phyloP scores from a whole-genome alignment of 2,329 filamentous ascomycete species.

The Herpotrichia juniperi region DNA sequence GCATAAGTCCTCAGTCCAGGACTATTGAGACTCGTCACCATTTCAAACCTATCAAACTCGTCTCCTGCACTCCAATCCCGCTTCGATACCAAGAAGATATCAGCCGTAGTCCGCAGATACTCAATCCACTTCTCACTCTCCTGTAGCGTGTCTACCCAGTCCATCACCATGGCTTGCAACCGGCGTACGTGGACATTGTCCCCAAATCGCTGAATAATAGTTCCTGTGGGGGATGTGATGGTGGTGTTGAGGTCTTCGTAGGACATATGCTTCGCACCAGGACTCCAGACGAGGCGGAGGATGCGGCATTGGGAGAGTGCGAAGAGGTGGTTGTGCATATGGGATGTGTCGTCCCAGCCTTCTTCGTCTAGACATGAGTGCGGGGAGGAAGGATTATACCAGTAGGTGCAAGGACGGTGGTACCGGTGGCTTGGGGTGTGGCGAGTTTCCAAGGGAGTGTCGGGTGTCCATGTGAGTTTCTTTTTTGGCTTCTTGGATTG shows the following conservation, averaged over 20 bases:
- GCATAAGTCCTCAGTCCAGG: conserved; percentile 12
- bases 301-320: conserved; percentile 18
- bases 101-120: conserved; percentile 4
- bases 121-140: neutral
- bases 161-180: conserved; percentile 4
- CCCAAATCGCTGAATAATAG: too few relatives aligned
- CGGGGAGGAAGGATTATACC: conserved; percentile 16
- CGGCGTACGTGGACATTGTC: conserved; percentile 9
- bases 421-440: neutral
- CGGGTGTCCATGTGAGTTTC: neutral
- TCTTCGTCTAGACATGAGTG: conserved; percentile 11
- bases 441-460: neutral
- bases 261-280: neutral
- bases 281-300: conserved; percentile 6
- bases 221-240: too few relatives aligned
- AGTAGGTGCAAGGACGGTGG: neutral
- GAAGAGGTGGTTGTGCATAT: conserved; percentile 10
- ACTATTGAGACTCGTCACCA: neutral
- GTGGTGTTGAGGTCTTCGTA: conserved; percentile 15
- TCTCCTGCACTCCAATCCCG: neutral
- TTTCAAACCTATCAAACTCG: conserved; percentile 11
- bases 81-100: conserved; percentile 15
- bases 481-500: neutral
- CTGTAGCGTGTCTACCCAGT: neutral
- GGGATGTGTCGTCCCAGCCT: conserved; percentile 17